Evolutionary conservation across 257 asterid genomes (phyloP), one percentile per base, ranked within the genome.

Genomic region (Plantago ovata): DNA sequence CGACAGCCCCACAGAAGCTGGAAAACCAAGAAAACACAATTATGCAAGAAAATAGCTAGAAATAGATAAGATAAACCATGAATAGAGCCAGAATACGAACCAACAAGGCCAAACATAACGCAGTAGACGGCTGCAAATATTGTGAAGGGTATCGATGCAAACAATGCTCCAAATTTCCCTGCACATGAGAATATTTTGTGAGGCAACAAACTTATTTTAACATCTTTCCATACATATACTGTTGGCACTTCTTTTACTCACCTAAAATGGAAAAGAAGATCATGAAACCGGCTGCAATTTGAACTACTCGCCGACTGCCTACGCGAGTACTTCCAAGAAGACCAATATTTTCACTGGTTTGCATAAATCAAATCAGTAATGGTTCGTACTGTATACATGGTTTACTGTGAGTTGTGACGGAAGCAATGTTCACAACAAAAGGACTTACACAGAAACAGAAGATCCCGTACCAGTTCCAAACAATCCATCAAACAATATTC

Each of bases 291-390:
- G 98, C 98, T 62, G 95, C 74, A 58, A 92, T 84, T 73, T 88
- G 96, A 76, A 92, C 72, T 16, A 92, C 95, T 38, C 98, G 75
- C 7, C 96, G 82, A 78, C 98, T 92, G 46, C 96, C 98, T 40
- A 88, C 95, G 20, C 96, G 83, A 38, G 98, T 92, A 87, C 96
- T 92, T 79, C 98, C 98, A 62, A 92, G 88, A 77, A 92, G 98
- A 32, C 98, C 98, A 18, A 92, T 73, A 56, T 92, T 92, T 72
- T 92, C 98, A 56, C 95, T 88, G 84, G 47, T 55, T 45, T 44
- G 14, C 8, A 12, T 47, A 18, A 22, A 7, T 13, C 39, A 47
- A 55, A 46, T 47, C 6, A 14, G 39, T 21, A 48, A 38, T 28
- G 36, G 7, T 28, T 28, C 36, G 36, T 28, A n/a, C n/a, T n/a